A percentile compares a stretch with the other conserved stretches of the same genome.
These are phyloP conservation scores for Tricholoma sp. DNA, from an alignment of 768 basidiomycete species.

Conservation along the genomic window DNA sequence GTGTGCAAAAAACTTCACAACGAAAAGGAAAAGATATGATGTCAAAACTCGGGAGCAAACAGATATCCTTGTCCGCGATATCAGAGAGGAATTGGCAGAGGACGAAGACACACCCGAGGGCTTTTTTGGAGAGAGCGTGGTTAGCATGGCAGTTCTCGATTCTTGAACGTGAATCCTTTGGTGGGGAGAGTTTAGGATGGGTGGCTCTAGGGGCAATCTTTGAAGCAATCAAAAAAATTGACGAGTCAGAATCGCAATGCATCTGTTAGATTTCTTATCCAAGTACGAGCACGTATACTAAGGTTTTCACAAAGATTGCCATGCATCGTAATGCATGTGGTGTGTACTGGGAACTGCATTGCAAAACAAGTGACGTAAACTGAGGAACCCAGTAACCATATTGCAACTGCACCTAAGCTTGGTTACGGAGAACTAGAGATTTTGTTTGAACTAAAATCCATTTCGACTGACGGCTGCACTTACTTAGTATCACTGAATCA, in stretches of 20 bases:
- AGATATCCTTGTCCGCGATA: slow-evolving; percentile 41
- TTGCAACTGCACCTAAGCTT: slow-evolving; percentile 36
- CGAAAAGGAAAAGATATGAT: slow-evolving; percentile 24
- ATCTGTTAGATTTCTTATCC: background rate
- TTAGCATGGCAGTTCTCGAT: slow-evolving; percentile 47
- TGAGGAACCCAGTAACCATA: background rate
- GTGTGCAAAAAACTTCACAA: slow-evolving; percentile 57
- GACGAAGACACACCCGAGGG: slow-evolving; percentile 37
- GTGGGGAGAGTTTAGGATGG: slow-evolving; percentile 60
- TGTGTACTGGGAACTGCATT: background rate
- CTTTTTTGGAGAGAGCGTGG: slow-evolving; percentile 47
- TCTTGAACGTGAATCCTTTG: slow-evolving; percentile 36
- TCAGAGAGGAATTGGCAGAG: slow-evolving; percentile 47
- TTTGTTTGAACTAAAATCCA: slow-evolving; percentile 24
- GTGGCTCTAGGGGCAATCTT: slow-evolving; percentile 54
- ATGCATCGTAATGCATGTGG: slow-evolving; percentile 1
- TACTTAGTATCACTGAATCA: slow-evolving; percentile 96
- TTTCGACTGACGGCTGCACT: slow-evolving; percentile 30
- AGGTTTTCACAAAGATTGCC: slow-evolving; percentile 1
- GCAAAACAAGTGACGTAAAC: background rate
- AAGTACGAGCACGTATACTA: background rate
- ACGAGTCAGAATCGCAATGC: slow-evolving; percentile 7
- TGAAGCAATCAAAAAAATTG: slow-evolving; percentile 36
- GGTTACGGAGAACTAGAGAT: slow-evolving; percentile 65
- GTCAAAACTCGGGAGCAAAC: slow-evolving; percentile 46